Evolutionary conservation across 1,139 yeast genomes (phyloP).

Genomic region (Pichia sp.): DNA sequence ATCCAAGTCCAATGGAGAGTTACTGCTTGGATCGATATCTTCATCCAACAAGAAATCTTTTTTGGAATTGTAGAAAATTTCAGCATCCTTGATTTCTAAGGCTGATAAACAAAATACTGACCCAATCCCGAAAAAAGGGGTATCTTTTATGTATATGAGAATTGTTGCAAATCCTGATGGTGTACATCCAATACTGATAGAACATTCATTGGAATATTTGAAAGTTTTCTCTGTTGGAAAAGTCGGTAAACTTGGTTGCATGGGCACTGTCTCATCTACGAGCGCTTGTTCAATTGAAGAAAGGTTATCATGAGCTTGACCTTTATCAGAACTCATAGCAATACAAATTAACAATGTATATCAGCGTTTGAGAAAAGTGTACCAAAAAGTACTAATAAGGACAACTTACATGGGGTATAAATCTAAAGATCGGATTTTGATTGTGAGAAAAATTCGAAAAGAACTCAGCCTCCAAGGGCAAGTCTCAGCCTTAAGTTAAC

Average conservation of each 20-base stretch:
- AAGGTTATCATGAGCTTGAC: too few relatives aligned
- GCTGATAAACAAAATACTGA: conserved; percentile 14
- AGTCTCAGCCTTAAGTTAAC: too few relatives aligned
- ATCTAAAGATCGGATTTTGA: too few relatives aligned
- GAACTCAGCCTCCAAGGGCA: too few relatives aligned
- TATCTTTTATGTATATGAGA: conserved; percentile 17
- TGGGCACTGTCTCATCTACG: not conserved
- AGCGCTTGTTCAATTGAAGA: not conserved
- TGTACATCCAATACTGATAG: conserved; percentile 15
- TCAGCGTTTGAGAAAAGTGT: too few relatives aligned
- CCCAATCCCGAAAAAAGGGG: conserved; percentile 21
- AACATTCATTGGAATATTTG: conserved; percentile 19
- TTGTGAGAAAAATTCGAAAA: too few relatives aligned
- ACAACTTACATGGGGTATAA: too few relatives aligned
- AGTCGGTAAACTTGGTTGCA: not conserved
- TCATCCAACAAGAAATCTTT: conserved; percentile 18
- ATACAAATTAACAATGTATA: too few relatives aligned
- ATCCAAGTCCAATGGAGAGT: conserved; percentile 9
- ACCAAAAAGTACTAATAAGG: too few relatives aligned
- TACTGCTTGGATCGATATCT: conserved; percentile 12
- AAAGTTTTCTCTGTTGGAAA: conserved; percentile 14
- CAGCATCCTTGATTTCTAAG: conserved; percentile 15
- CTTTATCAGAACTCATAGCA: too few relatives aligned
- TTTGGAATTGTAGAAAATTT: conserved; percentile 19
- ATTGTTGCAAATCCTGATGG: conserved; percentile 20